Evolutionary conservation across 352 stramenopile species (phyloP).

Genomic region (Chrysophaeum taylorii): DNA sequence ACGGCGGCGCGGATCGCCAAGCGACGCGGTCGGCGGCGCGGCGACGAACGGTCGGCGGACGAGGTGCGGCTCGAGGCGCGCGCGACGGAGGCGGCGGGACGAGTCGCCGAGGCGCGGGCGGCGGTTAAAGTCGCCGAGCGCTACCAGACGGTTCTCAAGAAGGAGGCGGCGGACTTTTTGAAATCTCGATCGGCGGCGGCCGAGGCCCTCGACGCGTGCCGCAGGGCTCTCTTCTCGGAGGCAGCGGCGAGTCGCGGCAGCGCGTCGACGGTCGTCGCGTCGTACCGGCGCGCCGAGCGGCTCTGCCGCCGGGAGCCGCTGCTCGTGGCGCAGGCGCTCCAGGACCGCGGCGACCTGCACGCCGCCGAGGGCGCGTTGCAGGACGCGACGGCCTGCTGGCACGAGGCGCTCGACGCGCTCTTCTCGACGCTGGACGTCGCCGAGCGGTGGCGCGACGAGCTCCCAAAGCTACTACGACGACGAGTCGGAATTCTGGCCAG

Average conservation of each 20-base stretch:
- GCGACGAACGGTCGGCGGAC: not conserved
- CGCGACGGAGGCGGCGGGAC: not conserved
- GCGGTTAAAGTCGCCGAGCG: not conserved
- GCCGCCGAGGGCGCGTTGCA: not conserved
- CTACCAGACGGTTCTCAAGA: not conserved
- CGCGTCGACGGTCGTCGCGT: not conserved
- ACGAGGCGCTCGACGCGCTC: not conserved
- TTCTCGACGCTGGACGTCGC: not conserved
- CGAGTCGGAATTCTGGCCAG: not conserved
- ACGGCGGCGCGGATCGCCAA: not conserved
- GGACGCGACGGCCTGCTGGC: not conserved
- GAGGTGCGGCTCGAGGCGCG: not conserved
- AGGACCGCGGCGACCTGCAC: not conserved
- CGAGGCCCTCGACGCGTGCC: slow-evolving; percentile 4
- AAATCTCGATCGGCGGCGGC: not conserved
- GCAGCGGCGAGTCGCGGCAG: not conserved
- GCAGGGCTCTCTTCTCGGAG: not conserved
- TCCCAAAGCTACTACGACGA: not conserved
- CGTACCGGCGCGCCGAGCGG: not conserved
- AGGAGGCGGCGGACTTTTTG: not conserved
- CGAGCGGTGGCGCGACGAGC: not conserved
- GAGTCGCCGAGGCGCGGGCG: not conserved
- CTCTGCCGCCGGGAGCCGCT: not conserved
- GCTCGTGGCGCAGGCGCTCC: not conserved
- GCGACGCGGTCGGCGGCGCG: not conserved